A percentile compares a stretch with the other conserved stretches of the same genome.
phyloP scores from a whole-genome alignment of 768 basidiomycete genomes.

The Calocybe gangraenosa region DNA sequence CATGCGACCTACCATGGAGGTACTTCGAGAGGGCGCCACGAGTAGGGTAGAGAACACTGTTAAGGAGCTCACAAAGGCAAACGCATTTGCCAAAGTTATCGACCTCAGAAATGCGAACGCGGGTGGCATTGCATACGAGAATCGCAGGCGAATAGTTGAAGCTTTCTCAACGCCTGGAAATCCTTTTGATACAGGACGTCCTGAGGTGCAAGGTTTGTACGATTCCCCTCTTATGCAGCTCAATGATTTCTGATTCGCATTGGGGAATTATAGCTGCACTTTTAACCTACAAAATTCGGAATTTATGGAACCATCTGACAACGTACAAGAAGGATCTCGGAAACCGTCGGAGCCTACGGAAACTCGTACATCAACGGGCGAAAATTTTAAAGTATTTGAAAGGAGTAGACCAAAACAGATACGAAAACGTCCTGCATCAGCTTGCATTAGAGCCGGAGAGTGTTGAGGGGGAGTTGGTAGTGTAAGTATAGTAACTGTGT shows the following conservation, averaged over 20 bases:
- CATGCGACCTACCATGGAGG: conserved; percentile 7
- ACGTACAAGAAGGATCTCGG: conserved; percentile 70
- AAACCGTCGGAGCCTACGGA: conserved; percentile 72
- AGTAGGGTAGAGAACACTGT: conserved; percentile 18
- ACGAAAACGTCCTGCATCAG: conserved; percentile 65
- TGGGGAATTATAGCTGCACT: conserved; percentile 60
- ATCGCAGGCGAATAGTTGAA: conserved; percentile 70
- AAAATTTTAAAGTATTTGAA: conserved; percentile 80
- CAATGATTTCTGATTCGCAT: neutral
- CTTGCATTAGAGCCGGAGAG: conserved; percentile 74
- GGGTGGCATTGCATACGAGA: conserved; percentile 82
- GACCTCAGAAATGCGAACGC: conserved; percentile 90
- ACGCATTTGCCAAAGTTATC: conserved; percentile 60
- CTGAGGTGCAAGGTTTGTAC: conserved; percentile 82
- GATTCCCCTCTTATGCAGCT: neutral
- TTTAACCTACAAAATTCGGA: conserved; percentile 81
- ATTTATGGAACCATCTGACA: conserved; percentile 70
- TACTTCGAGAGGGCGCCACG: neutral
- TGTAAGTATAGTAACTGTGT: no score
- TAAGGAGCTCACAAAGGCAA: conserved; percentile 42
- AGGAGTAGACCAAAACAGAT: conserved; percentile 58
- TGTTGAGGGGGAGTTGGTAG: conserved; percentile 87
- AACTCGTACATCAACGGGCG: conserved; percentile 78
- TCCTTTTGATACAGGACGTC: conserved; percentile 71
- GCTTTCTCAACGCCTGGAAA: conserved; percentile 73